Percentiles rank a stretch among this genome's conserved stretches.
These are phyloP conservation scores for Skeletonema tropicum DNA, from an alignment of 108 stramenopile genomes.

Conservation along the genomic window DNA sequence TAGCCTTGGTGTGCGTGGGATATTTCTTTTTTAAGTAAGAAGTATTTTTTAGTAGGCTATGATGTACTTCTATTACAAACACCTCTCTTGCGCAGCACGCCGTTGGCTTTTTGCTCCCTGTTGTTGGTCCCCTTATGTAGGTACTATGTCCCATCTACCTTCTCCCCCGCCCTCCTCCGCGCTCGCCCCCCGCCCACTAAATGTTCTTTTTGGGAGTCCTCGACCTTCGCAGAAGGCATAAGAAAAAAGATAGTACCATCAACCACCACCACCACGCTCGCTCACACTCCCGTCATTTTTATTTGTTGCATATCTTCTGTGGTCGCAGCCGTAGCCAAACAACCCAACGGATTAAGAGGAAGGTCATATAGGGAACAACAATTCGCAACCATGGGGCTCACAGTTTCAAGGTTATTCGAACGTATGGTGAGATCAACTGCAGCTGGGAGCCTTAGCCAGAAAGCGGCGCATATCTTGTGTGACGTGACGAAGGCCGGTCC, in stretches of 20 bases:
- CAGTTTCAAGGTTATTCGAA: slow-evolving; percentile 89
- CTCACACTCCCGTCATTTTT: neutral
- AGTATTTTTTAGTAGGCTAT: no score
- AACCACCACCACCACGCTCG: neutral
- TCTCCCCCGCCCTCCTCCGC: no score
- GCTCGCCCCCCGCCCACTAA: no score
- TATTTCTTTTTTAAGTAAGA: slow-evolving; percentile 38
- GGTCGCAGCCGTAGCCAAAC: slow-evolving; percentile 1
- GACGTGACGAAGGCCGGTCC: neutral
- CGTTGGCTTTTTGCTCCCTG: no score
- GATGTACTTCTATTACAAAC: no score
- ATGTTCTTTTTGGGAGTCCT: neutral
- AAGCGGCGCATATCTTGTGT: neutral
- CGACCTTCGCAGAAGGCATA: no score
- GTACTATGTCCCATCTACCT: no score
- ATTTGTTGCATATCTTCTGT: neutral
- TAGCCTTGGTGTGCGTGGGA: slow-evolving; percentile 41
- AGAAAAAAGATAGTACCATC: no score
- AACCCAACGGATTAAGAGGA: slow-evolving; percentile 13
- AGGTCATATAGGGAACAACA: slow-evolving; percentile 3
- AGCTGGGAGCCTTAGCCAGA: neutral
- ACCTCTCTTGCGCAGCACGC: no score
- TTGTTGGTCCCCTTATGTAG: no score
- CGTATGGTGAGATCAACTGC: slow-evolving; percentile 72
- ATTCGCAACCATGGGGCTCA: slow-evolving; percentile 81